Evolutionary conservation across 345 rosid genomes (phyloP), one percentile per base, ranked within the genome.

Genomic region (Adansonia digitata): DNA sequence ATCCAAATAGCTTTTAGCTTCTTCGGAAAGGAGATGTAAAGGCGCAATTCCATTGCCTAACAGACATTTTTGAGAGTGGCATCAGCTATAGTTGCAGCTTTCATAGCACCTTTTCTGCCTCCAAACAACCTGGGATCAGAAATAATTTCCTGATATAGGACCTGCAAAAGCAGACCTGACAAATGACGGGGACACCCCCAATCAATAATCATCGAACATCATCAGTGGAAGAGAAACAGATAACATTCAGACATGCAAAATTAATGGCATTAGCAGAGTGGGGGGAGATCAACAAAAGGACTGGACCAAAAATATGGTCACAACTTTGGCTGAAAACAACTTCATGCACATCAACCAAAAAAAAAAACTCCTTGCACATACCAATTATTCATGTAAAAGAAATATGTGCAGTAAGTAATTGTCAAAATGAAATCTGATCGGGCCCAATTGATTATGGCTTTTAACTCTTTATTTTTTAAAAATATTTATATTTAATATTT

Each of bases 41-140:
- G n/a, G n/a, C n/a, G n/a, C n/a, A 90, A 89, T 76, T 97, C 94
- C 97, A 91, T 94, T 26, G 97, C 96, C 74, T 91, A 94, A 74
- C 78, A 75, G 69, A 91, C 81, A 75, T 91, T 85, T 61, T 66
- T 80, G 77, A 92, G 80, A 63, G 93, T 94, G 46, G 71, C 80
- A 80, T 86, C 91, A 0, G 90, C 94, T 80, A 87, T 81, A 68
- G 91, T 88, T 24, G 85, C 52, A 65, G 97, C 94, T 81, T 78
- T 88, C 27, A 59, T 67, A 3, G 89, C 92, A 20, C 97, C 96
- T 78, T 91, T 87, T 13, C 83, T 57, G 79, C 81, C 63, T 90
- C 91, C 75, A 90, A 80, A 83, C 86, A 92, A 9, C 77, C 83
- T 69, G 86, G n/a, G 29, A 64, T 90, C 93, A 15, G 89, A 88